These are phyloP conservation scores for Halenospora varia DNA, from an alignment of 495 filamentous ascomycete genomes.

Conservation along the genomic window DNA sequence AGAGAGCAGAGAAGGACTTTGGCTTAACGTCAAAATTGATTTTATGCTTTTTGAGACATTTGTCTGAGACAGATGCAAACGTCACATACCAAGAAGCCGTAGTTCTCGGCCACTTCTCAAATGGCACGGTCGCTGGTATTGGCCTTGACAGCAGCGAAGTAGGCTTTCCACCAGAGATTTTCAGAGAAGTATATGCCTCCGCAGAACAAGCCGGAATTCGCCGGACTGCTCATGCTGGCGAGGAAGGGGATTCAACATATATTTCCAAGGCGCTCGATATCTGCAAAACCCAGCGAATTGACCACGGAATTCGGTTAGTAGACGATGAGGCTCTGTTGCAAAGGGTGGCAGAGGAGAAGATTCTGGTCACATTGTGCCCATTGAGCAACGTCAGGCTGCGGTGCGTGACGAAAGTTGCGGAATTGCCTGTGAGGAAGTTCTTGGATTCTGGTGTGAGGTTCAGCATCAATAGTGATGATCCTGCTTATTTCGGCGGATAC, in stretches of 20 bases:
- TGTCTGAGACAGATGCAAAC: slow-evolving; percentile 51
- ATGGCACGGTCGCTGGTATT: slow-evolving; percentile 54
- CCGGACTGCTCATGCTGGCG: slow-evolving; percentile 68
- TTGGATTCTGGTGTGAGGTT: slow-evolving; percentile 63
- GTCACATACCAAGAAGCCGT: slow-evolving; percentile 45
- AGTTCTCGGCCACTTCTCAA: slow-evolving; percentile 44
- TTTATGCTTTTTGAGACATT: slow-evolving; percentile 66
- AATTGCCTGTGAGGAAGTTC: slow-evolving; percentile 62
- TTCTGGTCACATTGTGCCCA: slow-evolving; percentile 67
- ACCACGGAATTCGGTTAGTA: slow-evolving; percentile 65
- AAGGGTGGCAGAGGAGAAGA: slow-evolving; percentile 48
- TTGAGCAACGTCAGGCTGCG: slow-evolving; percentile 66
- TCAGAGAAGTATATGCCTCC: slow-evolving; percentile 51
- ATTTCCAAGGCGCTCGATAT: slow-evolving; percentile 58
- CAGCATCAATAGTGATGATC: slow-evolving; percentile 73
- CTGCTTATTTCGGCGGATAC: slow-evolving; percentile 78
- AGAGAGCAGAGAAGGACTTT: slow-evolving; percentile 57
- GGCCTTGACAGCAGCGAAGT: slow-evolving; percentile 66
- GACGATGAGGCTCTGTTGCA: slow-evolving; percentile 57
- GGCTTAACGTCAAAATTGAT: slow-evolving; percentile 60
- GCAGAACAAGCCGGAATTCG: slow-evolving; percentile 48
- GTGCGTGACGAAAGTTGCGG: slow-evolving; percentile 49
- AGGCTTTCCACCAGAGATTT: slow-evolving; percentile 59
- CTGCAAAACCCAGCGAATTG: slow-evolving; percentile 58
- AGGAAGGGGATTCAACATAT: slow-evolving; percentile 68